These are phyloP conservation scores for Dianthus caryophyllus DNA, from an alignment of 148 eudicot species.

Conservation along the genomic window DNA sequence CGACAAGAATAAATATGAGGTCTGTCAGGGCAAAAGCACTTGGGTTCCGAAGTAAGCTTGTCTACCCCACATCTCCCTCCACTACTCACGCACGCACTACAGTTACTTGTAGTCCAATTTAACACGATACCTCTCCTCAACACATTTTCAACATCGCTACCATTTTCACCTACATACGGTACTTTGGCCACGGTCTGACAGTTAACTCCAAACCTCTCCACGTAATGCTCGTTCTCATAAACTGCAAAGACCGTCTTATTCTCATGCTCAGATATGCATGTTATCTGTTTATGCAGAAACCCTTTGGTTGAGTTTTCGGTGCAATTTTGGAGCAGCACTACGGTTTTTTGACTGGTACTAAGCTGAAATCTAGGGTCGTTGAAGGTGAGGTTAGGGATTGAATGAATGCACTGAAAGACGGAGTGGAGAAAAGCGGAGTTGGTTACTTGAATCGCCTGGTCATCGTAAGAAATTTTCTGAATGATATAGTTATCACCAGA, in stretches of 20 bases:
- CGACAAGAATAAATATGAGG: conserved; percentile 16
- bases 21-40: conserved; percentile 26
- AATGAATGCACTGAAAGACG: conserved; percentile 11
- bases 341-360: neutral
- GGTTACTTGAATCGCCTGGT: conserved; percentile 15
- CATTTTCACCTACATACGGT: conserved; percentile 14
- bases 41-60: conserved; percentile 7
- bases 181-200: conserved; percentile 23
- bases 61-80: conserved; percentile 26
- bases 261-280: neutral
- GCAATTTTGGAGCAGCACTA: conserved; percentile 11
- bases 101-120: conserved; percentile 15
- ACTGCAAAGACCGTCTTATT: neutral
- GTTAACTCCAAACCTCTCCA: conserved; percentile 1
- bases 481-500: conserved; percentile 21
- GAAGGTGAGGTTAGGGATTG: conserved; percentile 18
- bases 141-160: conserved; percentile 3
- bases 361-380: conserved; percentile 11
- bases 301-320: neutral
- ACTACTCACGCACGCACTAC: conserved; percentile 21
- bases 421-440: conserved; percentile 19
- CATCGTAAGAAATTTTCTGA: conserved; percentile 11
- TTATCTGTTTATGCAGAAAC: neutral
- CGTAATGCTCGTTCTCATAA: neutral
- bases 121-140: conserved; percentile 18